A percentile compares a stretch with the other conserved stretches of the same genome.
phyloP scores from a whole-genome alignment of 495 filamentous ascomycete genomes.

The Hyaloscypha bicolor region DNA sequence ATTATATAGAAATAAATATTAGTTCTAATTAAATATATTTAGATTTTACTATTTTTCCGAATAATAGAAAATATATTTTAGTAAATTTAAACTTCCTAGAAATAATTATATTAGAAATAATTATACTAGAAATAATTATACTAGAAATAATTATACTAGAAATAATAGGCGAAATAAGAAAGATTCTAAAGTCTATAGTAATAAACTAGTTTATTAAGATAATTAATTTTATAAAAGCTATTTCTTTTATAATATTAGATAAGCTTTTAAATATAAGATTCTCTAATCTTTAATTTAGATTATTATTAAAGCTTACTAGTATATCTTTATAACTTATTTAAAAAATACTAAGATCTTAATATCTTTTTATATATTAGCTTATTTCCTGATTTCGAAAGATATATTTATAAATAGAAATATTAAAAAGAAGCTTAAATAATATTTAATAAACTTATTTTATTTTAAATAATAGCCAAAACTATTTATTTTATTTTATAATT shows the following conservation, averaged over 20 bases:
- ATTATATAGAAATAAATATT: no score
- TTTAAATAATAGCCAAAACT: no score
- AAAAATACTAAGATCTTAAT: conserved; percentile 16
- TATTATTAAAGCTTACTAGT: conserved; percentile 13
- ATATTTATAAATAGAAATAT: conserved; percentile 12
- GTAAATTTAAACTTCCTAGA: conserved; percentile 9
- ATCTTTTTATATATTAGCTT: conserved; percentile 12
- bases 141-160: conserved; percentile 20
- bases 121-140: no score
- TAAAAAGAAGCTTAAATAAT: conserved; percentile 19
- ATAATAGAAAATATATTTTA: conserved; percentile 9
- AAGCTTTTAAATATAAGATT: conserved; percentile 16
- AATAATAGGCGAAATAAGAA: conserved; percentile 18
- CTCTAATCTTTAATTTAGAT: conserved; percentile 4
- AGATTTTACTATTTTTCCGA: no score
- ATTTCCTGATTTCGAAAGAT: conserved; percentile 23
- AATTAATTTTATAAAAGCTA: conserved; percentile 21
- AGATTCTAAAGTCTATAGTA: conserved; percentile 3
- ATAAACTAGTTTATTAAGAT: conserved; percentile 11
- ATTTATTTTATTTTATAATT: no score
- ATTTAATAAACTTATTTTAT: neutral
- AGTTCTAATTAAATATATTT: no score
- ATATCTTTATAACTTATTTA: conserved; percentile 20
- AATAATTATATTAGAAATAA: no score
- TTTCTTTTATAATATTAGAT: conserved; percentile 10